Conservation (phyloP, 2,329 filamentous ascomycete species). For the Scleromitrula shiraiana region DNA sequence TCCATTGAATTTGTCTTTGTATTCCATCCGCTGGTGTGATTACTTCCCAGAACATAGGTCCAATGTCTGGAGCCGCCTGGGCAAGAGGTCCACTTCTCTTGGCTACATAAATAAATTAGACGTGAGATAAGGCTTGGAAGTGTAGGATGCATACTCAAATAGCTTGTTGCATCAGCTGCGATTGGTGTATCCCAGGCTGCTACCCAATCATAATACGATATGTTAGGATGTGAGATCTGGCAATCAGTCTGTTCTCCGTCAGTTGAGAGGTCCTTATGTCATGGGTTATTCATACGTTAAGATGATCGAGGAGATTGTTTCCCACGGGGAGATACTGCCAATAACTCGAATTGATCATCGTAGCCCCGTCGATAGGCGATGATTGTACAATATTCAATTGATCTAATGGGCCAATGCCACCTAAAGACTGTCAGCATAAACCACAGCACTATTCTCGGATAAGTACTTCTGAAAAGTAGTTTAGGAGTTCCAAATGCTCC, state of each 20-base stretch:
- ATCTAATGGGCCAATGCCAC: conserved; percentile 45
- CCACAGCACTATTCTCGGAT: background rate
- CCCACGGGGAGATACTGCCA: conserved; percentile 55
- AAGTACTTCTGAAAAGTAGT: conserved; percentile 52
- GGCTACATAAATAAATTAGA: conserved; percentile 21
- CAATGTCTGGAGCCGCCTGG: conserved; percentile 58
- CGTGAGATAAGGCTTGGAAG: background rate
- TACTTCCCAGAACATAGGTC: conserved; percentile 54
- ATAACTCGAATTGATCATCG: conserved; percentile 40
- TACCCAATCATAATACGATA: conserved; percentile 59
- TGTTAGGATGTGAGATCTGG: conserved; percentile 42
- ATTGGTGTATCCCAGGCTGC: conserved; percentile 45
- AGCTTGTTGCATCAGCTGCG: conserved; percentile 34
- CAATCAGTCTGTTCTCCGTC: conserved; percentile 34
- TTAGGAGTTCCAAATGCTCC: conserved; percentile 56
- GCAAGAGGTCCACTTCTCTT: conserved; percentile 51
- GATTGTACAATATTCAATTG: conserved; percentile 41
- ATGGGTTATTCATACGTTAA: conserved; percentile 33
- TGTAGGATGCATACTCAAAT: conserved; percentile 32
- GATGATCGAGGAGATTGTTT: conserved; percentile 50
- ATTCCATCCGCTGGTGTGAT: conserved; percentile 50
- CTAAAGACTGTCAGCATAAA: background rate
- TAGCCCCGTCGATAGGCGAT: conserved; percentile 38
- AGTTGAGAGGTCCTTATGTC: background rate
- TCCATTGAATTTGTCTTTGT: conserved; percentile 57